Base-by-base conservation (phyloP, 1,284 basidiomycete species). In the Cryptococcus sp. region DNA sequence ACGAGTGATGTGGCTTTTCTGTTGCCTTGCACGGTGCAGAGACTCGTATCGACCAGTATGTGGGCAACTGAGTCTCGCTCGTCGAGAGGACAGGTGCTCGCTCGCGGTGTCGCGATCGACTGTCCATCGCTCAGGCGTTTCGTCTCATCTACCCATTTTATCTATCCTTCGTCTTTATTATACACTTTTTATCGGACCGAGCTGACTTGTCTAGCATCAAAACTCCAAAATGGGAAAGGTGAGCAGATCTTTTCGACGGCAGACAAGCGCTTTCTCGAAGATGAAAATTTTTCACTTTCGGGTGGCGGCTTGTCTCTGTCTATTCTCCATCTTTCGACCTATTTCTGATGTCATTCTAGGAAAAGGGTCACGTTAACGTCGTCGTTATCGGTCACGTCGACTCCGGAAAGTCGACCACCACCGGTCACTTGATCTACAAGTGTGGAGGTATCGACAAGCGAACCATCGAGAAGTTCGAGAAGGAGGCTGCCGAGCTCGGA, bases 361-460 rank as follows among this genome's bases (percentile, higher is more conserved):
- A 66, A 19, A 66, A 66, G 60, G 51, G 57, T 45, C 60, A 62
- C 60, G 59, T 63, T 62, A 90, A 94, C 81, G 89, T 93, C 74
- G 88, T 41, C 22, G 24, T 39, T 31, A 46, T 43, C 23, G 44
- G 31, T 31, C 43, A 37, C 56, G 47, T 51, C 57, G 63, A 65
- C 57, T 68, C 65, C 71, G 67, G 94, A 68, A 97, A 97, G 82
- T 97, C 93, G 61, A 98, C 94, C 78, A 98, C 94, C 74, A 98
- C 95, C 71, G 95, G 95, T 69, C 95, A 99, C 82, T 82, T 99
- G 79, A 98, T 98, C 85, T 97, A 97, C 90, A 97, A 99, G 86
- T 99, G 94, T 78, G 94, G 94, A 85, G 95, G 95, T 90, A 98
- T 99, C 80, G 95, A 99, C 79, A 98, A 98, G 71, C 94, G 95